Percentiles rank a stretch among this genome's conserved stretches.
phyloP scores from a whole-genome alignment of 2,329 filamentous ascomycete genomes.

The Trichoderma pleuroti region DNA sequence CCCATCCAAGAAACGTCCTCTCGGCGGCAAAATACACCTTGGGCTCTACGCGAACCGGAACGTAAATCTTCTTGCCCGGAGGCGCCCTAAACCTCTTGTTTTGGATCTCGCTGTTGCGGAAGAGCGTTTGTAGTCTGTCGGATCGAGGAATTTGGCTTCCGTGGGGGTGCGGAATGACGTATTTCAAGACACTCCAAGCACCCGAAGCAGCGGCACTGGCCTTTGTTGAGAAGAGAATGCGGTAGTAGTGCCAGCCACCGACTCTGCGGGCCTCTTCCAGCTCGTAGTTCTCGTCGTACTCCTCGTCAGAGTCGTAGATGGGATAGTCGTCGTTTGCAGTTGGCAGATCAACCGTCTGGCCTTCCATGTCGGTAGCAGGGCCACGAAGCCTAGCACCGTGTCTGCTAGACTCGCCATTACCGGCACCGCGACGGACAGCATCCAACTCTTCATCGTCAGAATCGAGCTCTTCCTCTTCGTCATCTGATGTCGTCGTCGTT shows the following conservation, averaged over 20 bases:
- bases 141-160: conserved; percentile 55
- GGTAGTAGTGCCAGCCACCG: conserved; percentile 73
- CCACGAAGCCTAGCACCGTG: conserved; percentile 39
- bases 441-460: conserved; percentile 59
- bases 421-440: conserved; percentile 16
- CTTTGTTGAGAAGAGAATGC: conserved; percentile 52
- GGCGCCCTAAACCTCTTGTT: conserved; percentile 66
- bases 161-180: conserved; percentile 54
- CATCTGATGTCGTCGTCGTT: conserved; percentile 72
- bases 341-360: conserved; percentile 66
- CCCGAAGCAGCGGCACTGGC: conserved; percentile 42
- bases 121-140: conserved; percentile 51
- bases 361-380: conserved; percentile 67
- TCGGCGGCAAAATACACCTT: conserved; percentile 98
- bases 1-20: conserved; percentile 92
- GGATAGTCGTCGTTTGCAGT: conserved; percentile 68
- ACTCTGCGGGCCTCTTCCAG: conserved; percentile 73
- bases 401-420: conserved; percentile 37
- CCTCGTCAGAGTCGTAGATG: conserved; percentile 82
- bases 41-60: conserved; percentile 91
- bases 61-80: conserved; percentile 87
- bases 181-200: conserved; percentile 43
- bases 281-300: conserved; percentile 70
- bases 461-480: conserved; percentile 68
- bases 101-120: conserved; percentile 54